Evolutionary conservation across 176 grass and related monocot genomes (phyloP).

Genomic region (Rhynchospora pubera): DNA sequence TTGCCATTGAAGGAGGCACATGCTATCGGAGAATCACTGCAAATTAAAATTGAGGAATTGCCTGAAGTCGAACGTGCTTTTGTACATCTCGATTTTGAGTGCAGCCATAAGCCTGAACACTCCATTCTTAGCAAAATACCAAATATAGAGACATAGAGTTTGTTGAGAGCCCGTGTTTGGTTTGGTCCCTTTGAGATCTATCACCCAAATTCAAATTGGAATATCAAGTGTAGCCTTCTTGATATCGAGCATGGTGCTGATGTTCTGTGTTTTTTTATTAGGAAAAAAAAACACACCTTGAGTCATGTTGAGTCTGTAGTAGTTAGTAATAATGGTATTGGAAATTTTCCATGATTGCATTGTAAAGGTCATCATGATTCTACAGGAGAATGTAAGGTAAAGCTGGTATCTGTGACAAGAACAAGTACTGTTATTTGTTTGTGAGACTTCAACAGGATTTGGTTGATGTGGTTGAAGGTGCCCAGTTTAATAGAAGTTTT

Average conservation of each 20-base stretch:
- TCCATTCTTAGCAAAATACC: constrained; percentile 81
- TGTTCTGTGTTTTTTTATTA: background rate
- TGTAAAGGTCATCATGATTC: background rate
- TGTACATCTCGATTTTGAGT: constrained; percentile 88
- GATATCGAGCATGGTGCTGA: background rate
- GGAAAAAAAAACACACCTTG: background rate
- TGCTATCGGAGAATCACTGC: constrained; percentile 78
- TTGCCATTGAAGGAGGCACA: constrained; percentile 88
- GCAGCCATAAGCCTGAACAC: constrained; percentile 84
- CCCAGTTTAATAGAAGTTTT: background rate
- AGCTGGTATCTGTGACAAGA: background rate
- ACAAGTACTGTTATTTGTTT: background rate
- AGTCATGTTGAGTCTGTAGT: background rate
- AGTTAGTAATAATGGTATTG: background rate
- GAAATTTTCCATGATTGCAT: background rate
- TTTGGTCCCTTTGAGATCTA: background rate
- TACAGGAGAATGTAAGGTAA: background rate
- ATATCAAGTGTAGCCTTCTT: background rate
- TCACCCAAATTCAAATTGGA: background rate
- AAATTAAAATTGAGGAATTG: constrained; percentile 90
- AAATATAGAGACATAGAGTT: constrained; percentile 4
- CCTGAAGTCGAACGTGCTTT: constrained; percentile 86
- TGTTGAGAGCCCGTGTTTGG: background rate
- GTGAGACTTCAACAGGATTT: too few relatives aligned
- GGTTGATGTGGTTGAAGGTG: background rate